phyloP scores from a whole-genome alignment of 805 yeast species.

The Zygoascus flipseniorum region DNA sequence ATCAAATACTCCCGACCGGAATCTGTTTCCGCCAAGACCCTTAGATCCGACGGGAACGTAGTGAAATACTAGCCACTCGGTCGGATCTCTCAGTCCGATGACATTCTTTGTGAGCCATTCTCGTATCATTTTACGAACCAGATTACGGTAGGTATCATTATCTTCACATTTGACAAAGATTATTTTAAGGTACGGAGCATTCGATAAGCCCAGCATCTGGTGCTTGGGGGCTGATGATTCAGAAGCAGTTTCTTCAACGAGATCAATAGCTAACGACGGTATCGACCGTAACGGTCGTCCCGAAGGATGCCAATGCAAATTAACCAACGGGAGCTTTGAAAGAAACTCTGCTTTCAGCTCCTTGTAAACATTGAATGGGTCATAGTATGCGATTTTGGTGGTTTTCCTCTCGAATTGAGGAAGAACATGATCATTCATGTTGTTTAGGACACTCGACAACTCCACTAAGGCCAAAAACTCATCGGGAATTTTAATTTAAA shows the following conservation, averaged over 20 bases:
- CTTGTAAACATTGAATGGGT: conserved; percentile 58
- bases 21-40: conserved; percentile 26
- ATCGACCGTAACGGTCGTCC: conserved; percentile 55
- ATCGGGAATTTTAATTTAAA: too few species aligned
- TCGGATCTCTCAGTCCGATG: conserved; percentile 34
- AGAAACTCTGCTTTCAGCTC: conserved; percentile 37
- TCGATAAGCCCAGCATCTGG: conserved; percentile 32
- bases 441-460: not conserved
- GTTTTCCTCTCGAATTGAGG: conserved; percentile 13
- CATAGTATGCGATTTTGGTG: conserved; percentile 51
- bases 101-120: conserved; percentile 60
- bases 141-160: conserved; percentile 66
- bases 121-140: conserved; percentile 69
- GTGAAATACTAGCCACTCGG: conserved; percentile 56
- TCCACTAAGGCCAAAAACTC: not conserved
- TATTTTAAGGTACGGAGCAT: conserved; percentile 50
- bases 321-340: conserved; percentile 46
- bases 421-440: not conserved
- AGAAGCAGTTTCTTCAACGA: conserved; percentile 50
- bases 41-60: conserved; percentile 36
- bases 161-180: conserved; percentile 61
- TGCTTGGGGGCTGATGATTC: conserved; percentile 25
- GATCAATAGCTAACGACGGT: conserved; percentile 44
- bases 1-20: conserved; percentile 43
- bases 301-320: conserved; percentile 59